Percentiles rank a stretch among this genome's conserved stretches.
Conservation (phyloP, 2,329 filamentous ascomycete species). For the Fusarium pseudonygamai region DNA sequence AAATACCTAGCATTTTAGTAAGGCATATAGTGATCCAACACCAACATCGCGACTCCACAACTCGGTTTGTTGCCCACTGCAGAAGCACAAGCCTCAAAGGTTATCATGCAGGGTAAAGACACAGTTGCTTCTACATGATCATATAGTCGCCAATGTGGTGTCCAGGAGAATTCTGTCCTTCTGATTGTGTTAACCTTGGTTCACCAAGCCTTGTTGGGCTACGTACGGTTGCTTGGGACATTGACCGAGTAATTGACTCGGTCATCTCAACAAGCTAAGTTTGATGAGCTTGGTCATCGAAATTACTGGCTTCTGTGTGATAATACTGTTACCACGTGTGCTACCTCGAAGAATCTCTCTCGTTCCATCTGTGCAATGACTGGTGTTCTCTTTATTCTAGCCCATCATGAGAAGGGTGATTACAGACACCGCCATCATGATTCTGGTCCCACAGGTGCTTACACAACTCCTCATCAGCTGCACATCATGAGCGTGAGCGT, state of each 20-base stretch:
- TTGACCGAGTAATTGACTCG: not conserved
- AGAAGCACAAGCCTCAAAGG: conserved; percentile 1
- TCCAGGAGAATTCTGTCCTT: not conserved
- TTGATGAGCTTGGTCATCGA: not conserved
- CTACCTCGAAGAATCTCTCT: not conserved
- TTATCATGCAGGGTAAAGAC: conserved; percentile 3
- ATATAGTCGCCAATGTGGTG: not conserved
- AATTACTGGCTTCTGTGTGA: not conserved
- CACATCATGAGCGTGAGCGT: conserved; percentile 15
- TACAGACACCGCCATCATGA: conserved; percentile 19
- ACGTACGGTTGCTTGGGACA: not conserved
- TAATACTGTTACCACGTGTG: not conserved
- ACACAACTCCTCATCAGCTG: conserved; percentile 4
- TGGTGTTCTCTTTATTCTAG: not conserved
- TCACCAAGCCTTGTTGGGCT: not conserved
- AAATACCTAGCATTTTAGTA: not conserved
- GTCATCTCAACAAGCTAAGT: not conserved
- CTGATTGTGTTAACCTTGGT: not conserved
- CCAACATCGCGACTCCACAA: not conserved
- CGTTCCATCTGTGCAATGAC: not conserved
- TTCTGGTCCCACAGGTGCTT: conserved; percentile 14
- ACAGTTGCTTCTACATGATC: not conserved
- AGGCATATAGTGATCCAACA: not conserved
- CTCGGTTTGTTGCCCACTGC: not conserved
- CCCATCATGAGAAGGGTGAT: conserved; percentile 3